These are phyloP conservation scores for Penicillium verhagenii DNA, from an alignment of 495 filamentous ascomycete genomes.

Conservation along the genomic window DNA sequence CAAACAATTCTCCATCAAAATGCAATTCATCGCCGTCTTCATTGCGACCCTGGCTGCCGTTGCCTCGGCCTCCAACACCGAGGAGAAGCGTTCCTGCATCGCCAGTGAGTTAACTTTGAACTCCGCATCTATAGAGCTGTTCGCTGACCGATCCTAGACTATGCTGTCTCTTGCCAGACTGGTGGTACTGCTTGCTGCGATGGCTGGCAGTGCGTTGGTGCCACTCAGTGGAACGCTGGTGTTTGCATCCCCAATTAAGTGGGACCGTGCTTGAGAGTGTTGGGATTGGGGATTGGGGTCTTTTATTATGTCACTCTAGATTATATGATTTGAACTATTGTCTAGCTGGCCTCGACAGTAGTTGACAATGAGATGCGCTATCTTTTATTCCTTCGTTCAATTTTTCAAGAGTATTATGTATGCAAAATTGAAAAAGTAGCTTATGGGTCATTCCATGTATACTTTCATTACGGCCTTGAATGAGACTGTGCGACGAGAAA, in stretches of 20 bases:
- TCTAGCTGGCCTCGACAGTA: not conserved
- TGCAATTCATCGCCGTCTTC: not conserved
- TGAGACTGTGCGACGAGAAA: no score
- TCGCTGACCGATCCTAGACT: not conserved
- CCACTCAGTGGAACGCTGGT: not conserved
- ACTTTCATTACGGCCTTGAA: no score
- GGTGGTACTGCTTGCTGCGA: not conserved
- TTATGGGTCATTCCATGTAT: no score
- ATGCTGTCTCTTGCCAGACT: not conserved
- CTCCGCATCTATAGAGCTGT: not conserved
- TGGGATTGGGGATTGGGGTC: no score
- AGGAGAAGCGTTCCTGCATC: not conserved
- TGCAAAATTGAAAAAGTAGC: no score
- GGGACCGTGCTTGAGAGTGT: not conserved
- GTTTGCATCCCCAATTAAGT: not conserved
- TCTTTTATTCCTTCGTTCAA: no score
- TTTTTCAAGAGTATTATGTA: not conserved
- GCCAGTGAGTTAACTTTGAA: not conserved
- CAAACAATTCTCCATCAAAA: not conserved
- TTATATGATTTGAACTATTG: not conserved
- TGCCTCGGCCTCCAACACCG: not conserved
- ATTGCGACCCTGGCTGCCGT: not conserved
- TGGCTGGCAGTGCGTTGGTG: not conserved
- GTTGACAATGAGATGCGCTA: not conserved
- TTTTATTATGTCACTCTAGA: not conserved